Conservation (phyloP, 2,329 filamentous ascomycete species). For the Fusarium domesticum region DNA sequence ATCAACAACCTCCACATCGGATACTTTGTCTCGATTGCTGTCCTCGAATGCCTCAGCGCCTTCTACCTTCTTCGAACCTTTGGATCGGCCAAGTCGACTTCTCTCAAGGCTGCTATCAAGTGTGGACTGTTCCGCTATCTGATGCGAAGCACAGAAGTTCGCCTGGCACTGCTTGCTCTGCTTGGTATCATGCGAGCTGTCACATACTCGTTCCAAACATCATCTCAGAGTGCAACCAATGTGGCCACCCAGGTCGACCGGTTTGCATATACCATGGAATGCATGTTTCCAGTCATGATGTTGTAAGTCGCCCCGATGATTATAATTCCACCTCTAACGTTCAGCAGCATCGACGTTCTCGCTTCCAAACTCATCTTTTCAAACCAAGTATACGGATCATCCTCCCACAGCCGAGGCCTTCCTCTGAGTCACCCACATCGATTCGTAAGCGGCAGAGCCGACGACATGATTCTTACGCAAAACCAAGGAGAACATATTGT, state of each 20-base stretch:
- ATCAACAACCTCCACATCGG: conserved; percentile 41
- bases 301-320: conserved; percentile 28
- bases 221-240: conserved; percentile 36
- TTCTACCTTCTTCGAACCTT: conserved; percentile 41
- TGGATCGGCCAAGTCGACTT: conserved; percentile 30
- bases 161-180: conserved; percentile 38
- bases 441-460: conserved; percentile 9
- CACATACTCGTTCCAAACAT: conserved; percentile 40
- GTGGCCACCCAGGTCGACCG: conserved; percentile 39
- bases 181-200: conserved; percentile 40
- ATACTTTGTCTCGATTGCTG: conserved; percentile 42
- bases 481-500: conserved; percentile 24
- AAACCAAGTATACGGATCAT: conserved; percentile 25
- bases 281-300: conserved; percentile 41
- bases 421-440: conserved; percentile 9
- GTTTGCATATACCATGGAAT: conserved; percentile 42
- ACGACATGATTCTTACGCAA: conserved; percentile 17
- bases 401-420: conserved; percentile 13
- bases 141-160: conserved; percentile 40
- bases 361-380: conserved; percentile 34
- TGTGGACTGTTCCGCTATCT: conserved; percentile 39
- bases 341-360: conserved; percentile 33
- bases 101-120: conserved; percentile 29
- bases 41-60: conserved; percentile 40
- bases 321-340: neutral